phyloP scores from a whole-genome alignment of 78 protist species.

The Mastigamoeba balamuthi region DNA sequence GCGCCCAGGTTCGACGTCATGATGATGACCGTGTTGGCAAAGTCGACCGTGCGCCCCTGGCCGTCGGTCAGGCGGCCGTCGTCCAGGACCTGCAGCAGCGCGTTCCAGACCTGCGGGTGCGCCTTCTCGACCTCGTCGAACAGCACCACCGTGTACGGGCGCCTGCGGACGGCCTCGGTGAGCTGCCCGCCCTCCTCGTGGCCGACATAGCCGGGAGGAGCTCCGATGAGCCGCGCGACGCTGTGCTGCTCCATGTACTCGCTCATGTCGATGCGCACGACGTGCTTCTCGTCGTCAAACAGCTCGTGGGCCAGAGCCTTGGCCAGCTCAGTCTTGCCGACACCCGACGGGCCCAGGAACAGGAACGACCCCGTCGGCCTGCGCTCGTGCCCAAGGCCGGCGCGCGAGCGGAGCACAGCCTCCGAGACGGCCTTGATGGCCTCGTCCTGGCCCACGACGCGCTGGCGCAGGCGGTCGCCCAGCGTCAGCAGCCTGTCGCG shows the following conservation, averaged over 20 bases:
- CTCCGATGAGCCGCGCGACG: conserved; percentile 92
- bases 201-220: conserved; percentile 99
- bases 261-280: conserved; percentile 94
- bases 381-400: conserved; percentile 74
- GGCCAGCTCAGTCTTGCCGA: conserved; percentile 96
- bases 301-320: conserved; percentile 88
- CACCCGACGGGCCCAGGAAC: conserved; percentile 43
- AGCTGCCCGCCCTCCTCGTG: conserved; percentile 97
- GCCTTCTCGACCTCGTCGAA: conserved; percentile 92
- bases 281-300: conserved; percentile 81
- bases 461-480: conserved; percentile 52
- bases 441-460: conserved; percentile 94
- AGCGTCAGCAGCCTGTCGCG: conserved; percentile 71
- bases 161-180: conserved; percentile 93
- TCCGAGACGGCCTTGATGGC: conserved; percentile 91
- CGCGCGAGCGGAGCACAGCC: conserved; percentile 82
- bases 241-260: conserved; percentile 94
- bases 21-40: conserved; percentile 77
- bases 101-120: conserved; percentile 81
- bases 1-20: conserved; percentile 90
- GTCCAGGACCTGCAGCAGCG: conserved; percentile 93
- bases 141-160: conserved; percentile 93
- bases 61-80: conserved; percentile 97
- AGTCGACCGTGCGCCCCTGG: conserved; percentile 91
- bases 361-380: conserved; percentile 91